A percentile compares a stretch with the other conserved stretches of the same genome.
phyloP scores from a whole-genome alignment of 495 filamentous ascomycete species.

The Talaromyces thailandensis region DNA sequence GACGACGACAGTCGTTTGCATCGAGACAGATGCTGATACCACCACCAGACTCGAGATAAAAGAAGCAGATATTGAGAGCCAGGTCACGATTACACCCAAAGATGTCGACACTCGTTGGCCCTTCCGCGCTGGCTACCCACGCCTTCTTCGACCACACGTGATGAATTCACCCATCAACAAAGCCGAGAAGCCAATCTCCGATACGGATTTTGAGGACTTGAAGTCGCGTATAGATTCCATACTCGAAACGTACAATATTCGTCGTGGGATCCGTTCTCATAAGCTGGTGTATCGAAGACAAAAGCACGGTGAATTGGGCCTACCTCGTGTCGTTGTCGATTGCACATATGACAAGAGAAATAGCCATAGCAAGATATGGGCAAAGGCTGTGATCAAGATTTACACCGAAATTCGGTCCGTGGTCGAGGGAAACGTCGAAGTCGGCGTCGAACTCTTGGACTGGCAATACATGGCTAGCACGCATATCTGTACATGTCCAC shows the following conservation, averaged over 20 bases:
- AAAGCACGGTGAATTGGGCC: neutral
- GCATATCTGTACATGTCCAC: neutral
- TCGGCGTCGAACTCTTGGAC: conserved; percentile 1
- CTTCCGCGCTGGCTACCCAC: neutral
- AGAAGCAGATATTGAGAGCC: too few species aligned
- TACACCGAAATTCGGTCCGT: neutral
- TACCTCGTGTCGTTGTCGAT: neutral
- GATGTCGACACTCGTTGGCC: conserved; percentile 1
- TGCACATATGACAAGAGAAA: neutral
- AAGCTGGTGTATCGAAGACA: neutral
- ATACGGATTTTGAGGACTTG: neutral
- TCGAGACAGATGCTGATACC: neutral
- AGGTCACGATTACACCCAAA: neutral
- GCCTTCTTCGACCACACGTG: neutral
- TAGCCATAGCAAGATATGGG: neutral
- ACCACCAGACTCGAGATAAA: too few species aligned
- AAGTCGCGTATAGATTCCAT: neutral
- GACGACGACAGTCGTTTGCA: neutral
- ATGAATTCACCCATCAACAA: neutral
- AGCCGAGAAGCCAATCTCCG: neutral
- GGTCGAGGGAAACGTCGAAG: neutral
- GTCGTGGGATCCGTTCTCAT: neutral
- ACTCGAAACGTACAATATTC: neutral
- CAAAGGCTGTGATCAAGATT: neutral
- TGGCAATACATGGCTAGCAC: neutral